Evolutionary conservation across 306 rosid species (phyloP).

Genomic region (Styphnolobium japonicum): DNA sequence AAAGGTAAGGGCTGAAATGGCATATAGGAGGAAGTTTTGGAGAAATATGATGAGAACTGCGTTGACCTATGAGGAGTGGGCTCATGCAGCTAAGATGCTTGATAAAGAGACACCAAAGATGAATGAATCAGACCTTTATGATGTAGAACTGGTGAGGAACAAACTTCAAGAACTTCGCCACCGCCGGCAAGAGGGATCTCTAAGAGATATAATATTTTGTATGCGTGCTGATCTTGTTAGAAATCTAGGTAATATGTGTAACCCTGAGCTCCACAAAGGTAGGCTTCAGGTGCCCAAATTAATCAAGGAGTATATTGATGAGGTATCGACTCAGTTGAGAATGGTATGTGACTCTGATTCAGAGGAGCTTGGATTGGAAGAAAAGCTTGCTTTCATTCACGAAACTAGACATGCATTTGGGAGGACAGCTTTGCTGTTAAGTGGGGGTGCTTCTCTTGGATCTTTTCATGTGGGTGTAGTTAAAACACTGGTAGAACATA

Average conservation of each 20-base stretch:
- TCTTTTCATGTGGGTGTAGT: slow-evolving; percentile 84
- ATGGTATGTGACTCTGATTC: slow-evolving; percentile 82
- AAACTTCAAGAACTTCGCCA: slow-evolving; percentile 78
- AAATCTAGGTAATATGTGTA: slow-evolving; percentile 87
- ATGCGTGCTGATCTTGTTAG: slow-evolving; percentile 90
- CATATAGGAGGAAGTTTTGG: slow-evolving; percentile 80
- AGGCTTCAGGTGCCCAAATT: slow-evolving; percentile 76
- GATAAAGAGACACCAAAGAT: slow-evolving; percentile 73
- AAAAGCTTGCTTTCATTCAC: slow-evolving; percentile 78
- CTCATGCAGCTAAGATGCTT: slow-evolving; percentile 94
- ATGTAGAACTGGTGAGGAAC: slow-evolving; percentile 69
- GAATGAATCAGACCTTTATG: slow-evolving; percentile 75
- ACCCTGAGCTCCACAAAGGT: slow-evolving; percentile 76
- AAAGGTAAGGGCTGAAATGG: slow-evolving; percentile 70
- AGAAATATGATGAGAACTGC: slow-evolving; percentile 86
- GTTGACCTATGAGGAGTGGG: slow-evolving; percentile 87
- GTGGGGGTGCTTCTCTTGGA: slow-evolving; percentile 94
- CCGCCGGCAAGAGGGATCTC: slow-evolving; percentile 67
- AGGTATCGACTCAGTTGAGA: slow-evolving; percentile 77
- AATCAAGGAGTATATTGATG: slow-evolving; percentile 82
- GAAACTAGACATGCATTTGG: slow-evolving; percentile 93
- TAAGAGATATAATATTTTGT: slow-evolving; percentile 70
- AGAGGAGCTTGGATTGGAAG: slow-evolving; percentile 70
- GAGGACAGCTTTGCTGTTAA: slow-evolving; percentile 82
- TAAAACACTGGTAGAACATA: slow-evolving; percentile 74